Percentiles rank a stretch among this genome's conserved stretches.
Evolutionary conservation across 306 rosid species (phyloP).

Genomic region (Sechiopsis laciniata): DNA sequence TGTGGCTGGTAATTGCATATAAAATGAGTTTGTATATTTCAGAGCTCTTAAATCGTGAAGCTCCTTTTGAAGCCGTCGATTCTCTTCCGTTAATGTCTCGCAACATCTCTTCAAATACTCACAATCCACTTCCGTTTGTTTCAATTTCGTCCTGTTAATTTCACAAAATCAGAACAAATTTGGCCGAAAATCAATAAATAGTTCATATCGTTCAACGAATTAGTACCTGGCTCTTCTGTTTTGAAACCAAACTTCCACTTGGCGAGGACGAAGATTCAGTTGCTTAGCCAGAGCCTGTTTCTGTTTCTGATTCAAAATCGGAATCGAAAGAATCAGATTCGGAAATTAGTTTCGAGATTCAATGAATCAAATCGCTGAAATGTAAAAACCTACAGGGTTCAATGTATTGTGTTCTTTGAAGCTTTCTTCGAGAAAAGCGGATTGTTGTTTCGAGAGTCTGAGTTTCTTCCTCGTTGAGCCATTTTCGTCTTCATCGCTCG

Average conservation of each 20-base stretch:
- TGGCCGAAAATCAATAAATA: too few relatives aligned
- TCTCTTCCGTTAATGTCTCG: constrained; percentile 11
- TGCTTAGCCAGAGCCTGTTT: constrained; percentile 74
- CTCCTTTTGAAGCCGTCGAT: constrained; percentile 62
- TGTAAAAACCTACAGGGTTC: constrained; percentile 59
- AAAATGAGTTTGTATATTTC: constrained; percentile 58
- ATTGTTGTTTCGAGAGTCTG: constrained; percentile 78
- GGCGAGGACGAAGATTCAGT: constrained; percentile 87
- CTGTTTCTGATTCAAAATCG: constrained; percentile 55
- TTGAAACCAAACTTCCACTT: constrained; percentile 98
- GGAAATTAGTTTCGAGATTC: background rate
- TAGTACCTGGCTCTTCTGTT: constrained; percentile 90
- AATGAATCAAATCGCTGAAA: background rate
- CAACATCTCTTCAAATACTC: too few relatives aligned
- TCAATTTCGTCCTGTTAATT: constrained; percentile 36
- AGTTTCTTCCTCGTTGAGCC: constrained; percentile 57
- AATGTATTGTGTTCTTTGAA: constrained; percentile 93
- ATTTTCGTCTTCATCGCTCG: constrained; percentile 35
- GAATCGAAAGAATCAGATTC: background rate
- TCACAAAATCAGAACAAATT: background rate
- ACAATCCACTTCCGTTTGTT: too few relatives aligned
- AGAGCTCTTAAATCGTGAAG: constrained; percentile 67
- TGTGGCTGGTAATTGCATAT: constrained; percentile 75
- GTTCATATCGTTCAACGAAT: too few relatives aligned
- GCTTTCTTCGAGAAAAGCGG: constrained; percentile 83